Percentiles rank a stretch among this genome's conserved stretches.
These are phyloP conservation scores for Acer negundo DNA, from an alignment of 345 rosid species.

Conservation along the genomic window DNA sequence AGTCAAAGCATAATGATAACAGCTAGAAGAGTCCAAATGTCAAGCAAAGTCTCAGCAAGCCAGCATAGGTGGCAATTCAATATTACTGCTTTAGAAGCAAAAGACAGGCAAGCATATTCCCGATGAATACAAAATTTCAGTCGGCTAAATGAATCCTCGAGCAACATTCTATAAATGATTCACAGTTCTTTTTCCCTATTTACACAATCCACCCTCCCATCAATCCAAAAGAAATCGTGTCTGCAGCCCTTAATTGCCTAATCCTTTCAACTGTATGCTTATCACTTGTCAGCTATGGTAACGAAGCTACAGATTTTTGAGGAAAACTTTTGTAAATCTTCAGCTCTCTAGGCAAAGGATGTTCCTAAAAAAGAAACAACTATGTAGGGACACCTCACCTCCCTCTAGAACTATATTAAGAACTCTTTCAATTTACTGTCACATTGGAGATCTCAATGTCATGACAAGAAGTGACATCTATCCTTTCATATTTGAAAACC, in stretches of 20 bases:
- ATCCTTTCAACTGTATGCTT: neutral
- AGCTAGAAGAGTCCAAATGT: neutral
- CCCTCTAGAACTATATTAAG: slow-evolving; percentile 7
- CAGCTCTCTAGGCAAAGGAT: neutral
- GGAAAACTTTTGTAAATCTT: neutral
- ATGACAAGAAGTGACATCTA: neutral
- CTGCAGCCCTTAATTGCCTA: neutral
- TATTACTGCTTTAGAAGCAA: neutral
- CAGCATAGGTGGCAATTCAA: neutral
- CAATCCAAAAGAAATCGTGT: neutral
- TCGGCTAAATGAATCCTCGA: neutral
- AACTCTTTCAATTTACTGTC: neutral
- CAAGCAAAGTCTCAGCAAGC: slow-evolving; percentile 2
- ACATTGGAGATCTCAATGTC: neutral
- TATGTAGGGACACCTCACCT: neutral
- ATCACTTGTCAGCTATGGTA: neutral
- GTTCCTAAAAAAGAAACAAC: neutral
- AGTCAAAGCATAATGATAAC: neutral
- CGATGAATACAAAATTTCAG: neutral
- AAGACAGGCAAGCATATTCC: neutral
- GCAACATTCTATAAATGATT: neutral
- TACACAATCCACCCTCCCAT: neutral
- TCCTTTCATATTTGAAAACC: neutral
- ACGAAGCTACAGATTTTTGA: neutral
- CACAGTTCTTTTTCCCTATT: neutral